Evolutionary conservation across 2,329 filamentous ascomycete species (phyloP).

Genomic region (Didymella glomerata): DNA sequence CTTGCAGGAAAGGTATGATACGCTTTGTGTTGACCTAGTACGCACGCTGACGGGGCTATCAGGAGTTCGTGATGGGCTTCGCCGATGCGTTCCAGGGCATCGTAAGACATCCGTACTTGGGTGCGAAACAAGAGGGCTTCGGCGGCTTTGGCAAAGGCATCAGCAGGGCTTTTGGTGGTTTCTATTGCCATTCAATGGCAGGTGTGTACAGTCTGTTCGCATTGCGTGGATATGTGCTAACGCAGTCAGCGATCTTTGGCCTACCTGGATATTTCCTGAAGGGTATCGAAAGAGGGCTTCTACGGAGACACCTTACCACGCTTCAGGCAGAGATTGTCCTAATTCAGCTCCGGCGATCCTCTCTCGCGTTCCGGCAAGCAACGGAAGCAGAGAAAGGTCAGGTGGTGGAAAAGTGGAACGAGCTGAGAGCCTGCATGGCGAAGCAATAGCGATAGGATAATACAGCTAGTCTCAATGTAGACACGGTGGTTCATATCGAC

Average conservation of each 20-base stretch:
- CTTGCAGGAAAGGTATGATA: conserved; percentile 68
- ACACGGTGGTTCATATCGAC: background rate
- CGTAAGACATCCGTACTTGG: conserved; percentile 75
- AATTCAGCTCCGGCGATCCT: conserved; percentile 22
- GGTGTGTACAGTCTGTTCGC: conserved; percentile 4
- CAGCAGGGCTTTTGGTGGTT: conserved; percentile 38
- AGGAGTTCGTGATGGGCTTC: conserved; percentile 74
- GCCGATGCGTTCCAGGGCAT: conserved; percentile 81
- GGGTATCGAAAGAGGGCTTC: conserved; percentile 19
- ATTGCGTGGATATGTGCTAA: conserved; percentile 1
- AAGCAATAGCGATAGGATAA: conserved; percentile 7
- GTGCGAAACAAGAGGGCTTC: conserved; percentile 67
- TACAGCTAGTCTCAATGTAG: too few species aligned
- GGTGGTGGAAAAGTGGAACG: conserved; percentile 13
- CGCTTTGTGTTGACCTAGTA: too few species aligned
- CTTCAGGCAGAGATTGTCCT: conserved; percentile 26
- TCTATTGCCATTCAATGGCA: conserved; percentile 23
- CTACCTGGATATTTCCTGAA: conserved; percentile 27
- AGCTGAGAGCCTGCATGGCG: conserved; percentile 6
- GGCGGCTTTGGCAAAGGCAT: conserved; percentile 62
- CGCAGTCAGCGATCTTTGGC: conserved; percentile 17
- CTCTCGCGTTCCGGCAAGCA: background rate
- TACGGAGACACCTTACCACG: conserved; percentile 18
- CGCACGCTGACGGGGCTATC: background rate
- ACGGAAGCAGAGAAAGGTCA: conserved; percentile 13